Evolutionary conservation across 176 grass and related monocot species (phyloP), one percentile per base, ranked within the genome.

Genomic region (Metroxylon sagu): DNA sequence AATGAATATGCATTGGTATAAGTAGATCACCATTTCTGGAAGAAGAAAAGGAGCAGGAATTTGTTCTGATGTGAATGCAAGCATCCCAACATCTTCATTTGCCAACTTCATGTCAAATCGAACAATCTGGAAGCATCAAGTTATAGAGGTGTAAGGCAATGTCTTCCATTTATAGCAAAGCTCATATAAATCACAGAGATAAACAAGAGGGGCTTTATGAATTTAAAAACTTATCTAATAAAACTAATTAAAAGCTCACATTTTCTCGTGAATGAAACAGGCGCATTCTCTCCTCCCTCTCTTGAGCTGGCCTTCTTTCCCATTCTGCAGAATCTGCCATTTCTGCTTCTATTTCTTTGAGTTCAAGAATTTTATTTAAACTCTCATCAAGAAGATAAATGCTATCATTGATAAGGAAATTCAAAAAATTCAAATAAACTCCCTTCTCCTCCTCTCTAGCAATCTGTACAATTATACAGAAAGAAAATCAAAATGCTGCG

Each of bases 331-430:
- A 65, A 61, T 92, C 78, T 54, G 81, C 79, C 78, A 97, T 91
- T 82, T 97, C 93, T 25, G 93, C 93, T 53, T 97, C 93, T 71
- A 97, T 85, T 85, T 83, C 83, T 83, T 97, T 97, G 53, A 97
- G 81, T 63, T 97, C 84, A 0, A 97, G 84, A 68, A 97, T 97
- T 77, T 83, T 97, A 64, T 97, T 97, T 76, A 97, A 88, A 68
- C 93, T 97, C 87, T 97, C 87, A 50, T 97, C 93, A 64, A 97
- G 84, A 69, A 97, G 93, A 82, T 85, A 97, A 19, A 92, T 97
- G 74, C 93, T 97, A 80, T 97, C 93, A 61, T 92, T 92, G 76
- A 88, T 85, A 56, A 97, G 84, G 60, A 97, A 92, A 67, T 97
- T 97, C 51, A 97, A 67, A 77, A 97, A 97, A 67, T 97, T 97